Conservation (phyloP, 805 yeast species). For the Hanseniaspora thailandica region DNA sequence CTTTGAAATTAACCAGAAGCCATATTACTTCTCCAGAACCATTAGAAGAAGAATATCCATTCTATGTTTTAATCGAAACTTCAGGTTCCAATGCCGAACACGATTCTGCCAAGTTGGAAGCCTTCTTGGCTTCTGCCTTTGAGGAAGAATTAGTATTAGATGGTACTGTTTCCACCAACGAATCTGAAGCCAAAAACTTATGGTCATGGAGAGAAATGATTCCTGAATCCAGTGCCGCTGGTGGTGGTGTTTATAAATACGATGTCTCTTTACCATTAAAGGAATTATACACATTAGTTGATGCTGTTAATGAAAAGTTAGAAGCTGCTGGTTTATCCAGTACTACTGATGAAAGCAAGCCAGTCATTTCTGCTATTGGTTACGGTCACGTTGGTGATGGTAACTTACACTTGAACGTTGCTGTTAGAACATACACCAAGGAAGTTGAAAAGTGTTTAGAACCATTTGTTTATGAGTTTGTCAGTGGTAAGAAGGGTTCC, state of each 20-base stretch:
- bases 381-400: conserved; percentile 99
- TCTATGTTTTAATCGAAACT: conserved; percentile 84
- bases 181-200: conserved; percentile 64
- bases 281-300: conserved; percentile 71
- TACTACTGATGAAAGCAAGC: conserved; percentile 43
- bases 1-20: conserved; percentile 51
- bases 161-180: conserved; percentile 94
- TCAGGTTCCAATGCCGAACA: conserved; percentile 92
- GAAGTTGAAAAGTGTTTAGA: conserved; percentile 71
- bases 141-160: conserved; percentile 76
- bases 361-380: conserved; percentile 83
- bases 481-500: conserved; percentile 59
- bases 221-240: conserved; percentile 74
- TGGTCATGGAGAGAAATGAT: conserved; percentile 96
- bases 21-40: conserved; percentile 59
- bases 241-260: conserved; percentile 93
- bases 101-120: conserved; percentile 79
- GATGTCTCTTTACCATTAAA: conserved; percentile 85
- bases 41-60: conserved; percentile 71
- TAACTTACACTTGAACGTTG: conserved; percentile 84
- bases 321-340: conserved; percentile 47
- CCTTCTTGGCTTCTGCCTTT: conserved; percentile 73
- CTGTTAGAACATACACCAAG: conserved; percentile 72
- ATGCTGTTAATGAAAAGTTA: conserved; percentile 57
- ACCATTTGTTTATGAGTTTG: conserved; percentile 93